A percentile compares a stretch with the other conserved stretches of the same genome.
These are phyloP conservation scores for Mimosa pudica DNA, from an alignment of 306 rosid species.

Conservation along the genomic window DNA sequence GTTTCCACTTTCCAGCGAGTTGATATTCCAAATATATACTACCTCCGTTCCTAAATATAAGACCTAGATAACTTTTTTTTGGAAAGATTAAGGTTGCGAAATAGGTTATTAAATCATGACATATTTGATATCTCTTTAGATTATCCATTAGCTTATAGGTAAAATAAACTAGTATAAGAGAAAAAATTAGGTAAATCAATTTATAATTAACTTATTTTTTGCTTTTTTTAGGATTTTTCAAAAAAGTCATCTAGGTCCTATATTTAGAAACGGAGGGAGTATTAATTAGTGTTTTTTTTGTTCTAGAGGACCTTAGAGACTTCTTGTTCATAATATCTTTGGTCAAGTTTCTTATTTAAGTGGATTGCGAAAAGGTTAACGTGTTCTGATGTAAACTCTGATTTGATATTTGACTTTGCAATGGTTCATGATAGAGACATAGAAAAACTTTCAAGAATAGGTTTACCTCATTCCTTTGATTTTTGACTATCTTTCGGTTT, in stretches of 20 bases:
- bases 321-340: background rate
- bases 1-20: slow-evolving; percentile 42
- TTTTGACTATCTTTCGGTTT: slow-evolving; percentile 4
- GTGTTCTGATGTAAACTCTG: background rate
- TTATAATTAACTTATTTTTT: too few species aligned
- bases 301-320: slow-evolving; percentile 28
- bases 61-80: too few species aligned
- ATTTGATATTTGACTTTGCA: background rate
- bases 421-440: background rate
- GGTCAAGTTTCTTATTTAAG: background rate
- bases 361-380: background rate
- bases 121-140: too few species aligned
- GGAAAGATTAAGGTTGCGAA: too few species aligned
- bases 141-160: too few species aligned
- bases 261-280: too few species aligned
- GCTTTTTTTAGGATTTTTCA: too few species aligned
- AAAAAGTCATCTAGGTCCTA: too few species aligned
- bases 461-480: slow-evolving; percentile 14
- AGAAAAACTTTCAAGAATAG: background rate
- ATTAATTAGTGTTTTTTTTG: background rate
- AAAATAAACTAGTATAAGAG: too few species aligned
- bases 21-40: slow-evolving; percentile 28
- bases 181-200: too few species aligned
- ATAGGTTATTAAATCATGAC: too few species aligned
- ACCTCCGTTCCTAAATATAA: too few species aligned